Evolutionary conservation across 768 basidiomycete genomes (phyloP).

Genomic region (Harrya chromipes): DNA sequence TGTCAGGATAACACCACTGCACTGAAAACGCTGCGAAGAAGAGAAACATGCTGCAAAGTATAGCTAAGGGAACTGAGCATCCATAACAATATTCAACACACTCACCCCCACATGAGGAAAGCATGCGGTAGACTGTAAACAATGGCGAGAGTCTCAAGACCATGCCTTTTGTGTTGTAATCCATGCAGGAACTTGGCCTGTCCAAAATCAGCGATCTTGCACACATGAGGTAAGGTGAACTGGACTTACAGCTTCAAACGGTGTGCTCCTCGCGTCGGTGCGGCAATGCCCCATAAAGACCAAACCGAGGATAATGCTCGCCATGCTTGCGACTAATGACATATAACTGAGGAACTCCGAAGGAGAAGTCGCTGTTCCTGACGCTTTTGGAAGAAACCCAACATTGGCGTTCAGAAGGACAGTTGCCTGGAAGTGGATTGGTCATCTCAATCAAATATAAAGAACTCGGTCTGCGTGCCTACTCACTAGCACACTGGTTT

Average conservation of each 20-base stretch:
- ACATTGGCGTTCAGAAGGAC: conserved; percentile 60
- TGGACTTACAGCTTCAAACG: conserved; percentile 35
- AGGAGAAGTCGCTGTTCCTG: conserved; percentile 26
- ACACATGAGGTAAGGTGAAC: neutral
- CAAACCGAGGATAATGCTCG: conserved; percentile 42
- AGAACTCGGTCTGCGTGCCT: neutral
- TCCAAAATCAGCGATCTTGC: neutral
- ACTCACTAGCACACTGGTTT: conserved; percentile 51
- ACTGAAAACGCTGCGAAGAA: conserved; percentile 27
- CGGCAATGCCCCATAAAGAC: conserved; percentile 43
- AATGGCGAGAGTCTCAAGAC: conserved; percentile 51
- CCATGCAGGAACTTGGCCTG: conserved; percentile 15
- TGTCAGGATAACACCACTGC: conserved; percentile 21
- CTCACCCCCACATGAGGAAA: conserved; percentile 59
- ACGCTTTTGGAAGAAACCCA: conserved; percentile 47
- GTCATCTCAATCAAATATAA: neutral
- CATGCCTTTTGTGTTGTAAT: conserved; percentile 28
- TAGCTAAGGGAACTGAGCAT: neutral
- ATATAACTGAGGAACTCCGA: conserved; percentile 42
- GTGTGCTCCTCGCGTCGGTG: conserved; percentile 28
- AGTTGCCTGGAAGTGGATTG: conserved; percentile 39
- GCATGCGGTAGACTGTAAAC: conserved; percentile 55
- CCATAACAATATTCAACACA: conserved; percentile 3
- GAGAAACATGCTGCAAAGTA: conserved; percentile 23
- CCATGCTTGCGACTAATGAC: conserved; percentile 42